Evolutionary conservation across 768 basidiomycete species (phyloP).

Genomic region (Strobilomyces echinocephalus): DNA sequence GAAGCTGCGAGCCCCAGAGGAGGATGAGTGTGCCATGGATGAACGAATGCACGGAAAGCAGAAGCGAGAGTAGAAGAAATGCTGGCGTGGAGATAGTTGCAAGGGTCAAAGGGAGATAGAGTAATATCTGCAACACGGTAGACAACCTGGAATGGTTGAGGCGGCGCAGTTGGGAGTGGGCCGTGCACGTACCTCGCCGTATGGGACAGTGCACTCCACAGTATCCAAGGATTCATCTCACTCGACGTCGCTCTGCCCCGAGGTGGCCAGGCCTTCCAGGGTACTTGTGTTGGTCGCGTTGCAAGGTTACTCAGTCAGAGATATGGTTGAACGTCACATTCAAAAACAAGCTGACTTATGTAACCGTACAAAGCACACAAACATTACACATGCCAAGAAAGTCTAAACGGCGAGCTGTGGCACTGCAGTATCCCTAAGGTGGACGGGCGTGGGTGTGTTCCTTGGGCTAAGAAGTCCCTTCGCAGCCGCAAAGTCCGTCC

Average conservation of each 20-base stretch:
- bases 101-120: slow-evolving; percentile 80
- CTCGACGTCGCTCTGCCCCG: slow-evolving; percentile 1
- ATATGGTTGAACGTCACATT: slow-evolving; percentile 6
- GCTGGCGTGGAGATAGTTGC: slow-evolving; percentile 77
- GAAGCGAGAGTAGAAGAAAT: slow-evolving; percentile 75
- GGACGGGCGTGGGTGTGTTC: slow-evolving; percentile 28
- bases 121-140: slow-evolving; percentile 73
- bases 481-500: slow-evolving; percentile 78
- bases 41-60: slow-evolving; percentile 70
- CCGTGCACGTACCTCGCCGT: slow-evolving; percentile 48
- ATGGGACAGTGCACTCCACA: slow-evolving; percentile 63
- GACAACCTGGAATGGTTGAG: slow-evolving; percentile 47
- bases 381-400: background rate
- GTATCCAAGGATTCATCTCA: slow-evolving; percentile 51
- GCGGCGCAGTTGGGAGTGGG: background rate
- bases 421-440: slow-evolving; percentile 18
- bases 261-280: background rate
- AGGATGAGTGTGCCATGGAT: slow-evolving; percentile 78
- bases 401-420: slow-evolving; percentile 20
- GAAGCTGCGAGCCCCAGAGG: slow-evolving; percentile 63
- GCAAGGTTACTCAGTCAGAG: too few relatives aligned
- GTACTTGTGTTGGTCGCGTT: background rate
- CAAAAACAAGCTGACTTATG: background rate
- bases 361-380: background rate
- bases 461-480: slow-evolving; percentile 78